These are phyloP conservation scores for Catenaria anguillulae DNA, from an alignment of 371 early-diverging fungal genomes.

Conservation along the genomic window DNA sequence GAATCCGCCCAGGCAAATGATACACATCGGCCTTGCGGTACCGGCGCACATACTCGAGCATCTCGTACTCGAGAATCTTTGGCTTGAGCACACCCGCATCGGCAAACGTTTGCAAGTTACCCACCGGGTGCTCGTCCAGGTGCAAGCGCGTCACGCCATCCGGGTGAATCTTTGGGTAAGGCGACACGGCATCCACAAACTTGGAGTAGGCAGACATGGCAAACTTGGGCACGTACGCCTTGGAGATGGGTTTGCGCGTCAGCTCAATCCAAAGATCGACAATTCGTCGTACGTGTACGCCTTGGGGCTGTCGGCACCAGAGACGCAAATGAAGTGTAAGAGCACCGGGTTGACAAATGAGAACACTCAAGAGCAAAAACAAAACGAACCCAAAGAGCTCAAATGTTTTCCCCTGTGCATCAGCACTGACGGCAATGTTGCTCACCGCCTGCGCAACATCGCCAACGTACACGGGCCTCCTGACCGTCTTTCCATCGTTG, in stretches of 20 bases:
- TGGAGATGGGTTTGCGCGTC: constrained; percentile 2
- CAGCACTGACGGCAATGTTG: constrained; percentile 49
- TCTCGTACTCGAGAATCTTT: background rate
- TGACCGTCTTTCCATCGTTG: constrained; percentile 54
- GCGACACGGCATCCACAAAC: constrained; percentile 1
- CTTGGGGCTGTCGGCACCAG: no score
- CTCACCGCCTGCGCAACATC: constrained; percentile 81
- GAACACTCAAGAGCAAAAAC: no score
- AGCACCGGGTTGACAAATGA: no score
- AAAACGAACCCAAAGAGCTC: constrained; percentile 61
- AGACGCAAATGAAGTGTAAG: background rate
- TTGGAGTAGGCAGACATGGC: background rate
- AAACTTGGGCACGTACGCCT: background rate
- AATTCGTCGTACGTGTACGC: background rate
- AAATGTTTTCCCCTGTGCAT: constrained; percentile 63
- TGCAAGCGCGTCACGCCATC: background rate
- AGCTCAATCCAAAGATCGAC: constrained; percentile 1
- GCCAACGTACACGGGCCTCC: constrained; percentile 68
- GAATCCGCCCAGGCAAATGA: background rate
- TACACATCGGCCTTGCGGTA: background rate
- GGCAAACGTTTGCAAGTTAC: background rate
- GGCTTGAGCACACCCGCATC: background rate
- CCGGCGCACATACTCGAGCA: background rate
- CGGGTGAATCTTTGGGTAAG: constrained; percentile 1
- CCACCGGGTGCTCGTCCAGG: background rate